A percentile compares a stretch with the other conserved stretches of the same genome.
These are phyloP conservation scores for Cucurbita maxima DNA, from an alignment of 306 rosid species.

Conservation along the genomic window DNA sequence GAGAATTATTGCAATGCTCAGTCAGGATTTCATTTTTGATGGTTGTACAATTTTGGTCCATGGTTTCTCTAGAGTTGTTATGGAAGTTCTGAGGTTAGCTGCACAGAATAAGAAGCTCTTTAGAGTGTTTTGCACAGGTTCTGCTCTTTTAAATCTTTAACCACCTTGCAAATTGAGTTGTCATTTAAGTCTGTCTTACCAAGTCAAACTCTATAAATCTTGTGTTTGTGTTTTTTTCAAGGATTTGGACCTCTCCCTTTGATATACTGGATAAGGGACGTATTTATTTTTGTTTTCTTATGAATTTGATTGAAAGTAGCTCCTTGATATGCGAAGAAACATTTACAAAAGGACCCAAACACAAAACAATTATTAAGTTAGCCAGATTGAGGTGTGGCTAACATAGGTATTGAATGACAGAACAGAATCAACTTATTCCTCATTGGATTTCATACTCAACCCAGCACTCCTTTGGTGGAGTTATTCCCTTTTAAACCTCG, in stretches of 20 bases:
- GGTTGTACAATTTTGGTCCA: conserved; percentile 94
- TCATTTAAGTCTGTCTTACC: background rate
- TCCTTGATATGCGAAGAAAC: background rate
- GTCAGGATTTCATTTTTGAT: conserved; percentile 82
- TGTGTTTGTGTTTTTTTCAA: background rate
- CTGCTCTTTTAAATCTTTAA: background rate
- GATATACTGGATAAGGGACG: background rate
- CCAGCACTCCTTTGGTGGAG: background rate
- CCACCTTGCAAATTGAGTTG: background rate
- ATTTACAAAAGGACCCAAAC: background rate
- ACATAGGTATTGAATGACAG: background rate
- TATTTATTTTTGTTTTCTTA: background rate
- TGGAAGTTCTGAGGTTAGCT: conserved; percentile 68
- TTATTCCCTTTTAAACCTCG: background rate
- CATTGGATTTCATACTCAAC: background rate
- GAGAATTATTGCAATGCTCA: conserved; percentile 67
- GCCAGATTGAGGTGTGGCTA: background rate
- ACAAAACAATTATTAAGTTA: background rate
- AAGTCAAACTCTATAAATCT: background rate
- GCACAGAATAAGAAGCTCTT: conserved; percentile 69
- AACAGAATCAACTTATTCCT: background rate
- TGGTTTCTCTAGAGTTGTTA: conserved; percentile 83
- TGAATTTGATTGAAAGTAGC: background rate
- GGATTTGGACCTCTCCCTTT: background rate
- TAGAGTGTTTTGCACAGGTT: conserved; percentile 90